Evolutionary conservation across 164 flowering plant species (phyloP).

Genomic region (Warburgia ugandensis): DNA sequence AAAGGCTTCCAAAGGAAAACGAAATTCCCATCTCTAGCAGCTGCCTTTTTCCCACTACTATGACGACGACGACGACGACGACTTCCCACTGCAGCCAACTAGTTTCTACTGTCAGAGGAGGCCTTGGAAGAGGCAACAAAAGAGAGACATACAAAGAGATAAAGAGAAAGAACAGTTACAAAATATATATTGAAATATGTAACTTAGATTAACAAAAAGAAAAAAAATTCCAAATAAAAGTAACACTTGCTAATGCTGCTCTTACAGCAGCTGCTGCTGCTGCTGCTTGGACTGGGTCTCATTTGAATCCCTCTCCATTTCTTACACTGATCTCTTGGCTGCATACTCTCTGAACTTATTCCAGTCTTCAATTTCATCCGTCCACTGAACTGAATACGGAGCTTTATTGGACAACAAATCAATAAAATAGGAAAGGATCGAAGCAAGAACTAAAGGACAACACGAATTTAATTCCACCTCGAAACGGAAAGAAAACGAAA

Average conservation of each 20-base stretch:
- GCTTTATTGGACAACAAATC: slow-evolving; percentile 38
- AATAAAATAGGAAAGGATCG: slow-evolving; percentile 20
- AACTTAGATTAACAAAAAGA: not conserved
- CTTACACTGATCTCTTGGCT: not conserved
- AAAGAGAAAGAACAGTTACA: not conserved
- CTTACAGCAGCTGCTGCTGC: not conserved
- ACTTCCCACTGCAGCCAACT: not conserved
- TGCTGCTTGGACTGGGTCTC: slow-evolving; percentile 3
- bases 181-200: not conserved
- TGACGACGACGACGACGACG: not conserved
- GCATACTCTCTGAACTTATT: slow-evolving; percentile 3
- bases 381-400: slow-evolving; percentile 13
- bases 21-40: not conserved
- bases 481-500: too few species aligned
- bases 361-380: slow-evolving; percentile 10
- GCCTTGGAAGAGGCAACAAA: not conserved
- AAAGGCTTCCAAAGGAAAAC: slow-evolving; percentile 10
- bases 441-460: too few species aligned
- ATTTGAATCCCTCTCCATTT: not conserved
- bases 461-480: too few species aligned
- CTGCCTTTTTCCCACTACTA: slow-evolving; percentile 1
- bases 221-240: not conserved
- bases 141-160: slow-evolving; percentile 3
- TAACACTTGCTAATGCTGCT: not conserved
- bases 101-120: not conserved